Percentiles rank a stretch among this genome's conserved stretches.
Conservation (phyloP, 2,329 filamentous ascomycete species). For the Aspergillus unguis region DNA sequence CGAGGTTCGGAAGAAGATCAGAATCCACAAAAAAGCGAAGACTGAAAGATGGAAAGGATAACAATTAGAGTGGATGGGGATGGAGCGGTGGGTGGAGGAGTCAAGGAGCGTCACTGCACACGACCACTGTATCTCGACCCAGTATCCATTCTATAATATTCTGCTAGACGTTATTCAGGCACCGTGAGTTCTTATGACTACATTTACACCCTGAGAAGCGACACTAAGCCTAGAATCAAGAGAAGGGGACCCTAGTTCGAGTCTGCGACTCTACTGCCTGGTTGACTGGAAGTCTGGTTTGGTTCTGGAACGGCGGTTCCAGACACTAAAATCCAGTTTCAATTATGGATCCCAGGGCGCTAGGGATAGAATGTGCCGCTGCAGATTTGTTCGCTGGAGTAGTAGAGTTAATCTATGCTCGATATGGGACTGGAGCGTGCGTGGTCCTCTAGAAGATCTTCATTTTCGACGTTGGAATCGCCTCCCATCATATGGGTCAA, state of each 20-base stretch:
- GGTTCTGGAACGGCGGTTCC: neutral
- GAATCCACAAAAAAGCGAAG: neutral
- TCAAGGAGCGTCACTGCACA: neutral
- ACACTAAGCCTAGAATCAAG: neutral
- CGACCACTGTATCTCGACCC: neutral
- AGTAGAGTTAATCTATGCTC: constrained; percentile 4
- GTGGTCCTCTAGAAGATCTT: constrained; percentile 10
- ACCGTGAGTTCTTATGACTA: neutral
- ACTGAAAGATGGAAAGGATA: constrained; percentile 3
- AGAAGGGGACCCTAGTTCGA: neutral
- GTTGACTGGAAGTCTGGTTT: neutral
- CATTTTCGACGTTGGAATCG: neutral
- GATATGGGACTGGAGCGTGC: constrained; percentile 9
- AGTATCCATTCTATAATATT: no score
- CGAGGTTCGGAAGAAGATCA: constrained; percentile 4
- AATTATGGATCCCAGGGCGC: neutral
- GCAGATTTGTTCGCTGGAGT: neutral
- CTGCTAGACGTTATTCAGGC: no score
- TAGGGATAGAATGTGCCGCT: neutral
- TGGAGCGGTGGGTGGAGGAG: constrained; percentile 3
- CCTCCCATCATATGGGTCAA: neutral
- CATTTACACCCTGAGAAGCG: neutral
- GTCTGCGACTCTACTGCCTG: neutral
- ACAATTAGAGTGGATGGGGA: constrained; percentile 1
- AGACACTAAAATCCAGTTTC: neutral